phyloP scores from a whole-genome alignment of 441 rosid species.

The Daphne laureola region DNA sequence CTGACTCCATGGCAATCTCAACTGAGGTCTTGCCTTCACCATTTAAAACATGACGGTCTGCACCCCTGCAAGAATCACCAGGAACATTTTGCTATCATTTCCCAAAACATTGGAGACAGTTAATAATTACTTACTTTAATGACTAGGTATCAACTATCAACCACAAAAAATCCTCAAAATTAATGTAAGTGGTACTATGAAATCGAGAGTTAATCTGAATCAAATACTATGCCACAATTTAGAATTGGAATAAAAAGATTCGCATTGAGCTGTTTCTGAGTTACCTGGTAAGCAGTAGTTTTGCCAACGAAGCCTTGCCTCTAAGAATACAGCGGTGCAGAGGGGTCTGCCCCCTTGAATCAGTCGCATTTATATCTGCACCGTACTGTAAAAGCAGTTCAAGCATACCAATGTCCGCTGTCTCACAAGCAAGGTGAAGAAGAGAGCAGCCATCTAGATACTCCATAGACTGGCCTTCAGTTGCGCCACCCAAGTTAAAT shows the following conservation, averaged over 20 bases:
- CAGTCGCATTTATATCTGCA: constrained; percentile 70
- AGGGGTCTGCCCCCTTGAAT: constrained; percentile 77
- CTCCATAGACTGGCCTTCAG: constrained; percentile 43
- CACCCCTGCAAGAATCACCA: constrained; percentile 68
- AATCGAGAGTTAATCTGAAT: no score
- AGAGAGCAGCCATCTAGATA: constrained; percentile 69
- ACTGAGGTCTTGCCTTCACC: constrained; percentile 67
- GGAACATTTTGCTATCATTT: constrained; percentile 2
- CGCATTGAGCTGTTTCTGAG: constrained; percentile 4
- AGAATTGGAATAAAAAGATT: background rate
- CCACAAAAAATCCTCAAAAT: background rate
- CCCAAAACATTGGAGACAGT: background rate
- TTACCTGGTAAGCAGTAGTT: constrained; percentile 84
- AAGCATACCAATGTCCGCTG: constrained; percentile 94
- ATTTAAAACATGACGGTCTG: constrained; percentile 57
- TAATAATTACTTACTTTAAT: background rate
- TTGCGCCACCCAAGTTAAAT: constrained; percentile 35
- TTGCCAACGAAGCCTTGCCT: constrained; percentile 66
- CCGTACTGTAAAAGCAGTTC: constrained; percentile 97
- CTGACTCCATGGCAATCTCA: constrained; percentile 54
- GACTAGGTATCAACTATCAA: background rate
- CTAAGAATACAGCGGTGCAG: constrained; percentile 61
- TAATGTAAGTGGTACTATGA: no score
- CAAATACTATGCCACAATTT: no score
- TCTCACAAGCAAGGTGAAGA: constrained; percentile 97